These are phyloP conservation scores for Hypomontagnella submonticulosa DNA, from an alignment of 495 filamentous ascomycete genomes.

Conservation along the genomic window DNA sequence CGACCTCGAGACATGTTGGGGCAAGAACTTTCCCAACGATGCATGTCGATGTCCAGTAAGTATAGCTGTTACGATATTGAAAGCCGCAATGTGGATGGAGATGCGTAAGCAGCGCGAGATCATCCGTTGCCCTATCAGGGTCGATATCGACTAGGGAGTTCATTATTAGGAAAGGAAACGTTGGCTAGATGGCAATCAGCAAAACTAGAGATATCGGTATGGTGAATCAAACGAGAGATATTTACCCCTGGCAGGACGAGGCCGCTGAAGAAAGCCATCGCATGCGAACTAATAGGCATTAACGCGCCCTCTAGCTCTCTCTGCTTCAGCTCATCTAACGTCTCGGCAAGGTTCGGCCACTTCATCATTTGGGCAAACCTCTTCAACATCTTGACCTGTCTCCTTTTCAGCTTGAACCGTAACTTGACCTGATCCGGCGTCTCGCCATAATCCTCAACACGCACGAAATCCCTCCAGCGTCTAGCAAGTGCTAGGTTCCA, in stretches of 20 bases:
- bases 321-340: slow-evolving; percentile 67
- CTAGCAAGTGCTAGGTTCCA: slow-evolving; percentile 76
- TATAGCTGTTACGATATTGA: slow-evolving; percentile 73
- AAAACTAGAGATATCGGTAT: not conserved
- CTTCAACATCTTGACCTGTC: slow-evolving; percentile 71
- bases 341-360: slow-evolving; percentile 75
- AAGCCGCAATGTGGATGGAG: slow-evolving; percentile 73
- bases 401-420: slow-evolving; percentile 65
- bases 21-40: slow-evolving; percentile 82
- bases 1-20: slow-evolving; percentile 75
- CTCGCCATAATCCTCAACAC: slow-evolving; percentile 62
- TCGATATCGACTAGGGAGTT: slow-evolving; percentile 78
- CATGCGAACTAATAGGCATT: slow-evolving; percentile 69
- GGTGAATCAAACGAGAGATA: not conserved
- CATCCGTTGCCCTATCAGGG: slow-evolving; percentile 65
- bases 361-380: slow-evolving; percentile 75
- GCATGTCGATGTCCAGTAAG: slow-evolving; percentile 75
- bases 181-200: slow-evolving; percentile 49
- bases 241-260: slow-evolving; percentile 71
- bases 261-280: slow-evolving; percentile 78
- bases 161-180: slow-evolving; percentile 77
- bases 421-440: slow-evolving; percentile 61
- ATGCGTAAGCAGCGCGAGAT: slow-evolving; percentile 70
- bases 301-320: slow-evolving; percentile 64
- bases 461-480: slow-evolving; percentile 74